These are phyloP conservation scores for Plasmodium gonderi DNA, from an alignment of 169 alveolate genomes.

Conservation along the genomic window DNA sequence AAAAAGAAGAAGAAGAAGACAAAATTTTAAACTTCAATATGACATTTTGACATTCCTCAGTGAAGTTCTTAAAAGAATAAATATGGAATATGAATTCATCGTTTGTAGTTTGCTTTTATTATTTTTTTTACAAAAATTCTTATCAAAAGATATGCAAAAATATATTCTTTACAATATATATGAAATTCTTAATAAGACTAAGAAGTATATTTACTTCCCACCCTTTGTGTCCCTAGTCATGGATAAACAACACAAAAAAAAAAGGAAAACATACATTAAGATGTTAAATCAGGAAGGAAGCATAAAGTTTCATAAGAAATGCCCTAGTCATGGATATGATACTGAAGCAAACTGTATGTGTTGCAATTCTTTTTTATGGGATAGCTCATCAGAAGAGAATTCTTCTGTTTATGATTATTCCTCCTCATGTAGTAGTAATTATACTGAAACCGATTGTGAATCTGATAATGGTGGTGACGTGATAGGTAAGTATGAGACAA, in stretches of 20 bases:
- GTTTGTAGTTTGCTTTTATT: constrained; percentile 14
- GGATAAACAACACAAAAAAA: constrained; percentile 45
- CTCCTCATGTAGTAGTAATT: too few relatives aligned
- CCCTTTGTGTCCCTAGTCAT: constrained; percentile 45
- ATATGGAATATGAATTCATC: not conserved
- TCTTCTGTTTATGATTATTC: too few relatives aligned
- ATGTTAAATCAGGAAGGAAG: not conserved
- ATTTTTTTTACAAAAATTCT: not conserved
- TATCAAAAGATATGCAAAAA: constrained; percentile 32
- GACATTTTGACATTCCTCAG: constrained; percentile 12
- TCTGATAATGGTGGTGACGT: too few relatives aligned
- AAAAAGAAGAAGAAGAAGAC: constrained; percentile 7
- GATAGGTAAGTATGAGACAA: too few relatives aligned
- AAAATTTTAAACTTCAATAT: constrained; percentile 10
- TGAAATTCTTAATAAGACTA: constrained; percentile 48
- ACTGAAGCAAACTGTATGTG: too few relatives aligned
- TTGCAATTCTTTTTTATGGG: too few relatives aligned
- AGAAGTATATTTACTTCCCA: constrained; percentile 37
- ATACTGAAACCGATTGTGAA: too few relatives aligned
- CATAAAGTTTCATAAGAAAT: not conserved
- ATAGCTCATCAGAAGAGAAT: too few relatives aligned
- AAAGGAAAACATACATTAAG: constrained; percentile 3
- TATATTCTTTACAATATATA: constrained; percentile 28
- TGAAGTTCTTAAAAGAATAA: constrained; percentile 3
- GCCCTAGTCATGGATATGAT: too few relatives aligned